Evolutionary conservation across 176 grass and related monocot species (phyloP).

Genomic region (Neostapfia colusana): DNA sequence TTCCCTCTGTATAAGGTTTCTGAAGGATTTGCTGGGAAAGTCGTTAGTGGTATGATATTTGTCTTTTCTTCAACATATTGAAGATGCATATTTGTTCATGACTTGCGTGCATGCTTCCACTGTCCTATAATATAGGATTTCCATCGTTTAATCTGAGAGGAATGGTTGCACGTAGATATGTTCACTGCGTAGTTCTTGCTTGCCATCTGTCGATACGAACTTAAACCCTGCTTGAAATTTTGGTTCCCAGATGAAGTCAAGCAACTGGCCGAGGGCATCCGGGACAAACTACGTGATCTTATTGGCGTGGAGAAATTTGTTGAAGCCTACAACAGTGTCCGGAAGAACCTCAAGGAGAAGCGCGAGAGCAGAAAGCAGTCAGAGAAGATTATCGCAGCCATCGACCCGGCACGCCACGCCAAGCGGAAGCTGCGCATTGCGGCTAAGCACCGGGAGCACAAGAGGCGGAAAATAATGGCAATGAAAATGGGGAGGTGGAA

Average conservation of each 20-base stretch:
- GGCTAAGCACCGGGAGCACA: slow-evolving; percentile 63
- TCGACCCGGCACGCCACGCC: slow-evolving; percentile 67
- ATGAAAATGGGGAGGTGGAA: slow-evolving; percentile 77
- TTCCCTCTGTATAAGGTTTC: slow-evolving; percentile 86
- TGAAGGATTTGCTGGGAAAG: slow-evolving; percentile 96
- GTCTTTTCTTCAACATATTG: slow-evolving; percentile 9
- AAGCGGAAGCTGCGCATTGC: slow-evolving; percentile 73
- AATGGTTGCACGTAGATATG: neutral
- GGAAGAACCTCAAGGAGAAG: slow-evolving; percentile 69
- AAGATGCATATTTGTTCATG: slow-evolving; percentile 2
- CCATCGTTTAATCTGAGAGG: neutral
- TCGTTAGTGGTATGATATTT: slow-evolving; percentile 67
- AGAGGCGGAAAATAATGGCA: slow-evolving; percentile 68
- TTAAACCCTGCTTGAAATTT: slow-evolving; percentile 10
- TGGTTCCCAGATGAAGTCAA: slow-evolving; percentile 74
- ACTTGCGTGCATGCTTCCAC: neutral
- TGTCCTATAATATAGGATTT: neutral
- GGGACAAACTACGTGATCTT: slow-evolving; percentile 58
- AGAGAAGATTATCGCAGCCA: slow-evolving; percentile 64
- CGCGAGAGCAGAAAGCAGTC: slow-evolving; percentile 68
- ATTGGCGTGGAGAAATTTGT: slow-evolving; percentile 78
- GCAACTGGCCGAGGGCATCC: slow-evolving; percentile 61
- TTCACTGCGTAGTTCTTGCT: neutral
- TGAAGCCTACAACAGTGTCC: slow-evolving; percentile 62
- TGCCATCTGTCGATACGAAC: neutral